Evolutionary conservation across 768 basidiomycete genomes (phyloP), one percentile per base, ranked within the genome.

Genomic region (Terana coerulea): DNA sequence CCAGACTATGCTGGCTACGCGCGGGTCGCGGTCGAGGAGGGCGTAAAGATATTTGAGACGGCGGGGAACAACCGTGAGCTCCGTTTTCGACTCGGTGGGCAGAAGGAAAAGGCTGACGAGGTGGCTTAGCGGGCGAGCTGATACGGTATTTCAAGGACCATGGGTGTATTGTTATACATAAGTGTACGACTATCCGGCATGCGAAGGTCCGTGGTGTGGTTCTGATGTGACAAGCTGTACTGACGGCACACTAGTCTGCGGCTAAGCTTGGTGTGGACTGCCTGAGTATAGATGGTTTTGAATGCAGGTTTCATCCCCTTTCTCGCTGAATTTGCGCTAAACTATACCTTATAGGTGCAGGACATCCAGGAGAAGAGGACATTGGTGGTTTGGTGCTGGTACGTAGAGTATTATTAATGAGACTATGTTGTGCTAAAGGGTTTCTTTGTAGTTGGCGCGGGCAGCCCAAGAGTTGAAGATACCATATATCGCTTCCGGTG

Each of bases 301-400:
- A 95, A 75, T 95, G 91, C 89, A 53, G 36, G 79, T 52, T 8
- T 49, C 49, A 24, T n/a, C 28, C 22, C 22, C 31, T 31, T 47
- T 25, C 25, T 34, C 45, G 24, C 22, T 21, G 28, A 15, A 30
- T n/a, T 2, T 45, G 4, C 30, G 10, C 43, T 4, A 17, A 11
- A 33, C 43, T 21, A n/a, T 48, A 36, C 44, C 46, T 37, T 54
- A n/a, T 61, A 92, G 90, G 91, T 63, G 94, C 92, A 26, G 94
- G 94, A 22, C 91, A 94, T 67, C 92, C 92, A 15, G 95, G 95
- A 55, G 95, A 97, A 63, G 90, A 95, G 36, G 95, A 97, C 63
- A 88, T 97, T 21, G 89, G 90, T 3, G 89, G 88, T 3, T 61
- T 95, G 21, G 87, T 97, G 3, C 69, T 97, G 70, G 91, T 91